A percentile compares a stretch with the other conserved stretches of the same genome.
Evolutionary conservation across 2,329 filamentous ascomycete species (phyloP).

Genomic region (Talaromyces sp.): DNA sequence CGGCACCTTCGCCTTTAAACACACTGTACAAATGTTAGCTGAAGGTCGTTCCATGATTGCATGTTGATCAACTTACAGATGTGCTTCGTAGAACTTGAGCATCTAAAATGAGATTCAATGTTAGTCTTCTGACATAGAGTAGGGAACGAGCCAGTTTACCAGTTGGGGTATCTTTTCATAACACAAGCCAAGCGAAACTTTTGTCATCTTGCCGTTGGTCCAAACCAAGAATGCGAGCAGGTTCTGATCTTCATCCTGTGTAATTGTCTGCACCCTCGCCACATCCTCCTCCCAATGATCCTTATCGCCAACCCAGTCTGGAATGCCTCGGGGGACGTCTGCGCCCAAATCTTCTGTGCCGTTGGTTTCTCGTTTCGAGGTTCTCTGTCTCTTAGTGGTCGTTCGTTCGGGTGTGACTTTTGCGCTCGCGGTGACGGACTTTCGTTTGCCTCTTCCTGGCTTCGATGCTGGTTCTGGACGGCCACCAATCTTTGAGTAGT

Average conservation of each 20-base stretch:
- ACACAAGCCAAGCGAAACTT: slow-evolving; percentile 39
- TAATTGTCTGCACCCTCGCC: slow-evolving; percentile 41
- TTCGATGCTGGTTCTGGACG: slow-evolving; percentile 33
- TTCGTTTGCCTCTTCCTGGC: slow-evolving; percentile 30
- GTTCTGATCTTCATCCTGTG: slow-evolving; percentile 25
- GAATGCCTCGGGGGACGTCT: slow-evolving; percentile 8
- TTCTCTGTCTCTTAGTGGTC: slow-evolving; percentile 29
- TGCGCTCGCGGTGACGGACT: slow-evolving; percentile 30
- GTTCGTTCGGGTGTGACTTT: slow-evolving; percentile 26
- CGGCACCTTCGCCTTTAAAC: not conserved
- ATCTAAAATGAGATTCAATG: slow-evolving; percentile 33
- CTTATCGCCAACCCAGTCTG: slow-evolving; percentile 39
- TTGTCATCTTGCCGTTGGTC: slow-evolving; percentile 45
- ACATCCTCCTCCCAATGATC: slow-evolving; percentile 47
- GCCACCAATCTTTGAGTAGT: slow-evolving; percentile 43
- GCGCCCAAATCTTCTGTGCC: slow-evolving; percentile 21
- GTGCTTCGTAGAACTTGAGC: slow-evolving; percentile 49
- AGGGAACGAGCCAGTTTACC: slow-evolving; percentile 25
- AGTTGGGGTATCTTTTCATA: slow-evolving; percentile 44
- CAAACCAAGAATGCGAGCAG: slow-evolving; percentile 28
- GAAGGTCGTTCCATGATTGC: not conserved
- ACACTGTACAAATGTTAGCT: slow-evolving; percentile 3
- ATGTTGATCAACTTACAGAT: slow-evolving; percentile 39
- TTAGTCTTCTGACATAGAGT: not conserved
- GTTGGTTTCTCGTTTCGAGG: slow-evolving; percentile 22